Evolutionary conservation across 148 eudicot species (phyloP).

Genomic region (Bassia scoparia): DNA sequence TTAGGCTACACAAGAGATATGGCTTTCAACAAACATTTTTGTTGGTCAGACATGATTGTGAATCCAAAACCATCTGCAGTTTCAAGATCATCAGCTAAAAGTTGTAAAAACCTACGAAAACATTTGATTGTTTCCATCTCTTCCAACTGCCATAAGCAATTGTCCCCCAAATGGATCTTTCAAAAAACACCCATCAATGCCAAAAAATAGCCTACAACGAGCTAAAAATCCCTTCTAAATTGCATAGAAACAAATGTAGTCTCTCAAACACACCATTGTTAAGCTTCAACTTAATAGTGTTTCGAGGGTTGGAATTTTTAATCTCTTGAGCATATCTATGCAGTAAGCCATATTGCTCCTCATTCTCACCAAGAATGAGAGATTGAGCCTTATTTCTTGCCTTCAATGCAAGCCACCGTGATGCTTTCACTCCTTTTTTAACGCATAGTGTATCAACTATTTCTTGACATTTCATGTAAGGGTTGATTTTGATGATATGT

Average conservation of each 20-base stretch:
- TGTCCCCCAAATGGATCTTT: not conserved
- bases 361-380: not conserved
- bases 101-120: not conserved
- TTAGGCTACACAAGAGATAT: not conserved
- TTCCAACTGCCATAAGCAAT: not conserved
- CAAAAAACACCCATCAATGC: not conserved
- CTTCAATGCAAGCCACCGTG: not conserved
- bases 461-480: not conserved
- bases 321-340: not conserved
- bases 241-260: too few relatives aligned
- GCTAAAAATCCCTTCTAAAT: not conserved
- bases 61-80: not conserved
- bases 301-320: too few relatives aligned
- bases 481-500: not conserved
- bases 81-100: not conserved
- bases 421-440: not conserved
- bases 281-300: too few relatives aligned
- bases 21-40: not conserved
- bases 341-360: not conserved
- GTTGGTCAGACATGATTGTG: not conserved
- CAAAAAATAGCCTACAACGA: not conserved
- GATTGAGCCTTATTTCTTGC: not conserved
- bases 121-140: not conserved
- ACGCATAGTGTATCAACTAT: not conserved
- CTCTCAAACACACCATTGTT: too few relatives aligned